Conservation (phyloP, 805 yeast genomes). For the Candida gorgasii region DNA sequence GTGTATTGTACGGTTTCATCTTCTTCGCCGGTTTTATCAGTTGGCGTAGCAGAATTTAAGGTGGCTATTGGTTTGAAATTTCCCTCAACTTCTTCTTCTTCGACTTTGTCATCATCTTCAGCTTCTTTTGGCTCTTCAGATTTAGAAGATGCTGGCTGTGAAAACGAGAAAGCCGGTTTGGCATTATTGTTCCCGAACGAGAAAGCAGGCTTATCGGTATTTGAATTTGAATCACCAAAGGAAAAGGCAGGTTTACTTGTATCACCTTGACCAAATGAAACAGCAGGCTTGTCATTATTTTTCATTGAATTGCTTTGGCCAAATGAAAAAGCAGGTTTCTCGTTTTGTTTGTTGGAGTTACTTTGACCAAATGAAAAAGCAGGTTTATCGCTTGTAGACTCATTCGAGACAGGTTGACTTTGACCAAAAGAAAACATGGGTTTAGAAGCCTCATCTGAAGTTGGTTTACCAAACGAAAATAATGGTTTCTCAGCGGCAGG, state of each 20-base stretch:
- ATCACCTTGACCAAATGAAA: slow-evolving; percentile 20
- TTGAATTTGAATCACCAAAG: slow-evolving; percentile 16
- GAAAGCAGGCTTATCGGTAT: slow-evolving; percentile 8
- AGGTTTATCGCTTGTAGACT: slow-evolving; percentile 13
- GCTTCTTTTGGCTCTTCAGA: slow-evolving; percentile 20
- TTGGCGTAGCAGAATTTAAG: slow-evolving; percentile 49
- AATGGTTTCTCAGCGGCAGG: slow-evolving; percentile 14
- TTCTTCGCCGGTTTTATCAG: slow-evolving; percentile 78
- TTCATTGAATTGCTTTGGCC: slow-evolving; percentile 15
- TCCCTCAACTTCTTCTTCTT: slow-evolving; percentile 37
- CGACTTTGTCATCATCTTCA: slow-evolving; percentile 39
- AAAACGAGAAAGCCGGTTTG: slow-evolving; percentile 24
- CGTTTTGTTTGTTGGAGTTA: slow-evolving; percentile 11
- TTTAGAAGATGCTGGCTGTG: slow-evolving; percentile 9
- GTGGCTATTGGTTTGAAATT: slow-evolving; percentile 32
- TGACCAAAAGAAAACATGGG: not conserved
- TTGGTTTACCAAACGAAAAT: slow-evolving; percentile 15
- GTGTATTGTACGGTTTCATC: slow-evolving; percentile 64
- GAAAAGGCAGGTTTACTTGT: slow-evolving; percentile 17
- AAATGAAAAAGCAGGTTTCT: slow-evolving; percentile 25
- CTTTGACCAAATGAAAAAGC: slow-evolving; percentile 24
- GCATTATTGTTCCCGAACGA: slow-evolving; percentile 4
- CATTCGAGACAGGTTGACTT: slow-evolving; percentile 4
- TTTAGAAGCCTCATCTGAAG: slow-evolving; percentile 3
- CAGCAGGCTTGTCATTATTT: slow-evolving; percentile 18